Base-by-base conservation (phyloP, 2,329 filamentous ascomycete species). In the Neopestalotiopsis clavispora region DNA sequence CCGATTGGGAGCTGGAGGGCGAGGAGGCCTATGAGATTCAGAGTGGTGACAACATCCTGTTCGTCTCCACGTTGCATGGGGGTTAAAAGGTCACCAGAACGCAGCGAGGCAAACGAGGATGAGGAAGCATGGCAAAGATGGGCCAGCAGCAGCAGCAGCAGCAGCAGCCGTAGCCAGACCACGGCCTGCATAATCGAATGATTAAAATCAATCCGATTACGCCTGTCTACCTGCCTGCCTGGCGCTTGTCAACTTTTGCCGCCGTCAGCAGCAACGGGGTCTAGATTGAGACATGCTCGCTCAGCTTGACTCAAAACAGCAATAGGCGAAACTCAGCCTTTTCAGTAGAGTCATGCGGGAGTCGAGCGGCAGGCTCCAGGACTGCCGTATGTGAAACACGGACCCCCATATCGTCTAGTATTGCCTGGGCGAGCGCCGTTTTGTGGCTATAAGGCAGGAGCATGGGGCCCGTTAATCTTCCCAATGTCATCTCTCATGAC, bases 1-100 rank as follows among this genome's bases (percentile, higher is more conserved):
- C 94, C 32, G 96, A 99, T 80, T 99, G 96, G 96, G 96, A 98
- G 80, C 88, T 99, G 13, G 96, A 98, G 81, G 96, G 95, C 20
- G 95, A 98, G 81, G 94, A 96, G 78, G 87, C 90, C 73, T 98
- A 98, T 78, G 91, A 94, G 81, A 83, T 99, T 69, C 90, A 95
- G 81, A 81, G 85, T 71, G 88, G 90, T 69, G 96, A 99, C 83
- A 95, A 93, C 78, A 93, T 99, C 74, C 85, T 98, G 73, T 99
- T 99, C 82, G 95, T 99, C 71, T 98, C 95, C 70, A 99, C 96
- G 20, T 85, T 99, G 71, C 96, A 99, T 80, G 96, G 96, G 69
- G 96, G 96, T 70, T 98, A 88, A 75, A 75, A 69, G 70, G 64
- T 28, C 65, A 67, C 12, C 28, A 34, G 57, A 52, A 17, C n/a